Conservation (phyloP, 2,329 filamentous ascomycete species). For the Pseudodiploospora longispora region DNA sequence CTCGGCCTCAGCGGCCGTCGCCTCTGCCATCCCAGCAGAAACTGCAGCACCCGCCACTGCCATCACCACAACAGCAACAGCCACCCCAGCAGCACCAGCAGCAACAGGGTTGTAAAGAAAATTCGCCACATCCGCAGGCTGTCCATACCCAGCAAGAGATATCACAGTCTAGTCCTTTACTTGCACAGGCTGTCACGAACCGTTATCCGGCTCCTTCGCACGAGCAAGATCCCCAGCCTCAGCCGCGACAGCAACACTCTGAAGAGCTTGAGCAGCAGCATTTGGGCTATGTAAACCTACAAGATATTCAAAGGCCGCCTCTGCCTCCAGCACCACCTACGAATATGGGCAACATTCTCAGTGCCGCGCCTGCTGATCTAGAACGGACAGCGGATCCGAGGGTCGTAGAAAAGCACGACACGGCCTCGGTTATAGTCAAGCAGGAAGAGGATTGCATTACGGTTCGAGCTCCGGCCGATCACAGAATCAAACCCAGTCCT, state of each 20-base stretch:
- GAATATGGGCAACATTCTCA: constrained; percentile 13
- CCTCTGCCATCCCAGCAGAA: constrained; percentile 9
- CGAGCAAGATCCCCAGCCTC: constrained; percentile 6
- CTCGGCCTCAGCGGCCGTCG: constrained; percentile 3
- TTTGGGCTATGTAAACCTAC: constrained; percentile 29
- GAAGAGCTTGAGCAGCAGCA: constrained; percentile 16
- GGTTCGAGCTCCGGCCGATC: constrained; percentile 7
- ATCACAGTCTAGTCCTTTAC: no score
- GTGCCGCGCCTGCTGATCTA: background rate
- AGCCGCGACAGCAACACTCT: constrained; percentile 13
- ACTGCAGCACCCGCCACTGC: constrained; percentile 15
- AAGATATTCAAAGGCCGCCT: constrained; percentile 28
- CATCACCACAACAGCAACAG: constrained; percentile 10
- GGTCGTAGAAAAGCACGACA: constrained; percentile 2
- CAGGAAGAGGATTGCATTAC: constrained; percentile 9
- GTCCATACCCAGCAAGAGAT: constrained; percentile 3
- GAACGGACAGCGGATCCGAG: constrained; percentile 8
- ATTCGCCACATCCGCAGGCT: constrained; percentile 4
- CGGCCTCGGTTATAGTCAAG: constrained; percentile 4
- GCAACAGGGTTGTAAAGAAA: constrained; percentile 2
- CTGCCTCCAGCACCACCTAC: constrained; percentile 18
- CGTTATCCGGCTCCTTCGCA: background rate
- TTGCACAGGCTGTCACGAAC: no score
- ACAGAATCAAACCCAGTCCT: constrained; percentile 27
- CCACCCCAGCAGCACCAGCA: constrained; percentile 11